Evolutionary conservation across 345 rosid genomes (phyloP), one percentile per base, ranked within the genome.

Genomic region (Gossypium thurberi): DNA sequence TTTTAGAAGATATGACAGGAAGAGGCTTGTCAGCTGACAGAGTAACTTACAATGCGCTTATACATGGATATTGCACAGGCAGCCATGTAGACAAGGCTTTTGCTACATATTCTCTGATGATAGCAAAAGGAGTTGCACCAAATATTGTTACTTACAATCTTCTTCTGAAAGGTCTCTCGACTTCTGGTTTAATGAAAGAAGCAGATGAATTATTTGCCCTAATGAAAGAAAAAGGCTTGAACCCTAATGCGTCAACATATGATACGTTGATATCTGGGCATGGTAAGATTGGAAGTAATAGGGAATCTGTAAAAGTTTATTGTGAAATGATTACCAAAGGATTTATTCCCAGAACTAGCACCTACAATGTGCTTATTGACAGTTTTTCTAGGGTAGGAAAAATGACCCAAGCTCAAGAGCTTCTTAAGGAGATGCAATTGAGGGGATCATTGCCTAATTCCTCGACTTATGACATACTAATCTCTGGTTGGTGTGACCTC

Each of bases 271-370:
- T 92, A 60, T 84, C 81, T 72, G 91, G 93, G 72, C 85, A 89
- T 78, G 90, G 83, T 58, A 94, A 83, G 86, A 78, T 84, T 62
- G 97, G 95, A 73, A 89, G 88, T 65, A 85, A 79, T 80, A 89
- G 81, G 81, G 91, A 85, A 81, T 81, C 87, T 50, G 78, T 90
- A 76, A 85, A 61, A 71, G 47, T 86, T 46, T 92, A 90, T 50
- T 92, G 90, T 81, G 87, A 92, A 79, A 92, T 92, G 98, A 84
- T 91, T 57, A 63, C 84, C 11, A 82, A 86, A 81, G 90, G 97
- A 71, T 86, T 88, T 74, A 82, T 92, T 64, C 98, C 93, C 1
- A 84, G 81, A 83, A 86, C 87, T 67, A 66, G 93, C 82, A 90
- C 97, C 64, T 94, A 86, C 65, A 92, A 94, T 71, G 86, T 88